Base-by-base conservation (phyloP, 2,329 filamentous ascomycete genomes). In the Aspergillus sp. region DNA sequence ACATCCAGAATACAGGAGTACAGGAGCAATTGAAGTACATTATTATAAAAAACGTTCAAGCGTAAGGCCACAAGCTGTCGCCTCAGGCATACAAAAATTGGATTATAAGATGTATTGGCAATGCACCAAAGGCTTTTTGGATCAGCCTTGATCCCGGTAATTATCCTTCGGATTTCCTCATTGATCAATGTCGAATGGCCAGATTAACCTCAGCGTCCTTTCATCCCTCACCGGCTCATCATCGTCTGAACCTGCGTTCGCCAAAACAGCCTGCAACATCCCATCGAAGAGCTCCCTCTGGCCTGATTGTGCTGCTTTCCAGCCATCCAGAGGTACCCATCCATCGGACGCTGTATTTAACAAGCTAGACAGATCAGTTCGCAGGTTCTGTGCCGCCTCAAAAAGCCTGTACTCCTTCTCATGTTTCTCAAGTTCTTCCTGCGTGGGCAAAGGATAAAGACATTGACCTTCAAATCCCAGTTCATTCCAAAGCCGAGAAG, bases 381-480 rank as follows among this genome's bases (percentile, higher is more conserved):
- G 70, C 56, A 75, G 55, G 50, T 71, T 57, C n/a, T 74, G 65
- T 39, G 68, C 66, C 15, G 68, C 69, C 61, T 69, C 68, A 64
- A 75, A 74, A 52, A 62, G 52, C 55, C 59, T 66, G 56, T 73
- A 73, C 31, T 73, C 63, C 60, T 68, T 69, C 53, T 63, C 31
- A 56, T 74, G 72, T n/a, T 59, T 33, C 31, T 53, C 60, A 21
- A 67, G 17, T 55, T 72, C 70, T 41, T 71, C 61, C 23, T 63
- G 56, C 31, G 52, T 50, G n/a, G 67, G 70, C 57, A 69, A 31
- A 37, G 61, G 50, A 64, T 69, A 75, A 31, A 58, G 73, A 68
- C 70, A 76, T 44, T 72, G 60, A 19, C 64, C 70, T 47, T 59
- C 44, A 55, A 79, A 65, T 15, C 76, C 76, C 55, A 79, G 72